phyloP scores from a whole-genome alignment of 1,284 basidiomycete genomes.

The Pseudomicrostroma phylloplanum region DNA sequence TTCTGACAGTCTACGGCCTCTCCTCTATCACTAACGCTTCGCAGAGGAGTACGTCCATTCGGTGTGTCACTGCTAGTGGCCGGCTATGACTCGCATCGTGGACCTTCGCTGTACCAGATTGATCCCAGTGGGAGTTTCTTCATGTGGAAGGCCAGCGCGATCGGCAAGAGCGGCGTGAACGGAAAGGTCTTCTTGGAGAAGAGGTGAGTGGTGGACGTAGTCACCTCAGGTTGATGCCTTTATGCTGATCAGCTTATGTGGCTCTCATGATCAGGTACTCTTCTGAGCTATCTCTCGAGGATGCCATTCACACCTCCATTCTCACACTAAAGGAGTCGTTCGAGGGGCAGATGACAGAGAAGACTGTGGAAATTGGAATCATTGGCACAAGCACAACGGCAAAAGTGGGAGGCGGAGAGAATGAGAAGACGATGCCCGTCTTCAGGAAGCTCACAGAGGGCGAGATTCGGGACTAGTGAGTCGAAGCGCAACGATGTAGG shows the following conservation, averaged over 20 bases:
- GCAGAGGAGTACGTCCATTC: conserved; percentile 91
- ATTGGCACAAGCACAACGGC: conserved; percentile 55
- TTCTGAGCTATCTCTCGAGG: conserved; percentile 96
- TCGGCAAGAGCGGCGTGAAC: conserved; percentile 99
- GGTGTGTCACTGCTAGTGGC: conserved; percentile 94
- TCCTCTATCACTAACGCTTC: not conserved
- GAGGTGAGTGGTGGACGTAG: conserved; percentile 20
- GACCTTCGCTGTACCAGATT: conserved; percentile 91
- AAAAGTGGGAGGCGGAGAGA: conserved; percentile 19
- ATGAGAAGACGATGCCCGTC: conserved; percentile 29
- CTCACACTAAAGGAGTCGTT: conserved; percentile 97
- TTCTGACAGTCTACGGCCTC: not conserved
- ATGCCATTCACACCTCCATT: conserved; percentile 98
- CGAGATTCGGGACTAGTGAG: conserved; percentile 40
- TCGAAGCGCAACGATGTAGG: not conserved
- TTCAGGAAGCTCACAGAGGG: conserved; percentile 41
- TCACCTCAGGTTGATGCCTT: too few species aligned
- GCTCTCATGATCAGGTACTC: conserved; percentile 61
- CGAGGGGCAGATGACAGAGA: conserved; percentile 99
- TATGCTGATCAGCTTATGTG: conserved; percentile 52
- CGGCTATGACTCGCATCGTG: conserved; percentile 86
- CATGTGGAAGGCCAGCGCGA: conserved; percentile 99
- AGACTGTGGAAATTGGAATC: conserved; percentile 97
- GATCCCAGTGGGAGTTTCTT: conserved; percentile 91
- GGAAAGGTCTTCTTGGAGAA: conserved; percentile 99